A percentile compares a stretch with the other conserved stretches of the same genome.
Evolutionary conservation across 495 filamentous ascomycete species (phyloP).

Genomic region (Penicillium paradoxum): DNA sequence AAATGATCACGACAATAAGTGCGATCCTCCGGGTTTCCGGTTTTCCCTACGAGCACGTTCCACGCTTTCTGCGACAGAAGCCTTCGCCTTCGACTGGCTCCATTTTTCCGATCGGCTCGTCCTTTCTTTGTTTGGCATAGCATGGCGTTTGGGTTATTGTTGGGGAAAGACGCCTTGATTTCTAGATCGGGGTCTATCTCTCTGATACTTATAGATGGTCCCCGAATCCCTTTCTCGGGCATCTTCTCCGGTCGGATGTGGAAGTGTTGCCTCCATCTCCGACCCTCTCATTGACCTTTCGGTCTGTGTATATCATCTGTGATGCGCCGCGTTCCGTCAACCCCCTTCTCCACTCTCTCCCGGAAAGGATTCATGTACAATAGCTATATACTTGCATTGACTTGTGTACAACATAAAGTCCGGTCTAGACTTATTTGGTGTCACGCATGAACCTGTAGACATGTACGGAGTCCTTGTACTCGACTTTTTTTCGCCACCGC

Average conservation of each 20-base stretch:
- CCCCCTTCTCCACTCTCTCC: slow-evolving; percentile 27
- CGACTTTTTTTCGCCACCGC: slow-evolving; percentile 22
- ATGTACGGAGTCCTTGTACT: not conserved
- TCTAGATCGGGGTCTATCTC: slow-evolving; percentile 26
- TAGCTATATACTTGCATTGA: slow-evolving; percentile 26
- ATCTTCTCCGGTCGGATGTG: not conserved
- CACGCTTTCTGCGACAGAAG: slow-evolving; percentile 3
- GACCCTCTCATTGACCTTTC: slow-evolving; percentile 11
- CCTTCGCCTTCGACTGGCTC: not conserved
- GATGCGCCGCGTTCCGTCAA: slow-evolving; percentile 8
- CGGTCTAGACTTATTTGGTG: not conserved
- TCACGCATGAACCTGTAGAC: not conserved
- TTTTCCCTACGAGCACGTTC: slow-evolving; percentile 2
- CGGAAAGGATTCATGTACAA: slow-evolving; percentile 26
- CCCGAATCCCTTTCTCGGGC: slow-evolving; percentile 1
- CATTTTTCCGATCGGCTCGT: slow-evolving; percentile 8
- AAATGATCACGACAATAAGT: slow-evolving; percentile 41
- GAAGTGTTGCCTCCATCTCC: not conserved
- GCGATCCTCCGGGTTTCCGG: not conserved
- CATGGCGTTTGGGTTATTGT: slow-evolving; percentile 44
- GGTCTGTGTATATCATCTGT: slow-evolving; percentile 26
- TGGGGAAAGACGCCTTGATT: slow-evolving; percentile 20
- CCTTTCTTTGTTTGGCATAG: slow-evolving; percentile 42
- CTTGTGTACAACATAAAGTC: slow-evolving; percentile 12
- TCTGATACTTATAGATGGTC: slow-evolving; percentile 10